phyloP scores from a whole-genome alignment of 768 basidiomycete species.

The Hirschioporus abietinus region DNA sequence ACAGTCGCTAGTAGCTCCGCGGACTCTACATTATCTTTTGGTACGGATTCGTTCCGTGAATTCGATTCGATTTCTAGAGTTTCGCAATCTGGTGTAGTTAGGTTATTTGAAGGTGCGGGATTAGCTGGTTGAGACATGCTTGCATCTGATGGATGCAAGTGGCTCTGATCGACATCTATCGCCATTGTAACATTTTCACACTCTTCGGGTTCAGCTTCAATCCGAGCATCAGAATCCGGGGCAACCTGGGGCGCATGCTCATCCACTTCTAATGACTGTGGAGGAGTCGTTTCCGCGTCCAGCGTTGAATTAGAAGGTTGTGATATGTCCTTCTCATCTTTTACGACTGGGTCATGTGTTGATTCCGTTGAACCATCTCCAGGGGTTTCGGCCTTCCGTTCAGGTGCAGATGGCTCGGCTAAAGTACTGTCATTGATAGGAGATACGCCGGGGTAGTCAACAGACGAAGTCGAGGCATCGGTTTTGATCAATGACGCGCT shows the following conservation, averaged over 20 bases:
- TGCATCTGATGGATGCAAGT: background rate
- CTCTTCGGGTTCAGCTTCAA: background rate
- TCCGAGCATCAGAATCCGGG: background rate
- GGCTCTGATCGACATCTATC: background rate
- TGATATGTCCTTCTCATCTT: conserved; percentile 1
- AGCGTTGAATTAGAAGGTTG: background rate
- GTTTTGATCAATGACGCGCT: background rate
- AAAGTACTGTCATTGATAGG: background rate
- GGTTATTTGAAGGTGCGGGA: background rate
- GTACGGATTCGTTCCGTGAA: background rate
- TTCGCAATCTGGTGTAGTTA: background rate
- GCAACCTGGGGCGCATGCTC: background rate
- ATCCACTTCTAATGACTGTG: conserved; percentile 1
- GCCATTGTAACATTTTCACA: background rate
- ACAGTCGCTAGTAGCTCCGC: background rate
- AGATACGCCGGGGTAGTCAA: background rate
- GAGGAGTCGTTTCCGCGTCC: background rate
- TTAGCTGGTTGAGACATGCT: background rate
- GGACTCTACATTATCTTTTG: background rate
- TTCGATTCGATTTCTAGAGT: background rate
- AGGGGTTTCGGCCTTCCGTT: background rate
- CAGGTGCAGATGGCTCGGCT: background rate
- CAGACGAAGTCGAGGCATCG: background rate
- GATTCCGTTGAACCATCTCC: background rate
- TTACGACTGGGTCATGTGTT: background rate